Base-by-base conservation (phyloP, 257 asterid species). In the Osmanthus fragrans region DNA sequence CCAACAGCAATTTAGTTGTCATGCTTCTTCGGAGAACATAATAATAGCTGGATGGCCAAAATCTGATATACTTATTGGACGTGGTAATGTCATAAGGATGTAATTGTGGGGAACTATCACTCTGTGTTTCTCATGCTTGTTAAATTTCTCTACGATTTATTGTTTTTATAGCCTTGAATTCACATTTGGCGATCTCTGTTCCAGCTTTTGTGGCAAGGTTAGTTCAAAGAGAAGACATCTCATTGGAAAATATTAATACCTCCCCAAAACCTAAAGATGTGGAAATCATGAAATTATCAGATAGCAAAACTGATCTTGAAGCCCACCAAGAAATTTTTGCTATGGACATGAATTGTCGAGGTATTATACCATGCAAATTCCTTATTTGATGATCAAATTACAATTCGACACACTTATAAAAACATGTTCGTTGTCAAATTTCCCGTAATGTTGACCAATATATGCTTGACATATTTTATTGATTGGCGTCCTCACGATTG, bases 171-270 rank as follows among this genome's bases (percentile, higher is more conserved):
- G 27, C 32, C 51, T 79, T 25, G 23, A 72, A 70, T 45, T 42
- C 67, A 32, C 73, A 3, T 51, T 9, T n/a, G 30, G 64, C 42
- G 16, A 76, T 73, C 18, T 12, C 23, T 72, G 71, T 84, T 82
- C 75, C 96, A 92, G 99, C 97, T 76, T 92, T 90, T 42, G 92
- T 87, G 72, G 86, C 86, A 13, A 92, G 83, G 84, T 79, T 90
- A 74, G 73, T 80, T 71, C 76, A 82, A 5, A 80, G 86, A 70
- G 87, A 78, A 34, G 91, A 66, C 63, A 75, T 73, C 34, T 51
- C 85, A 68, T 70, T 72, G 73, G 94, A 78, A 70, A 91, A 83
- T 85, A 73, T 88, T 56, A 88, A 86, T 70, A 78, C 86, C 42
- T 92, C 96, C 77, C 91, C 91, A 2, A 90, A 90, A 81, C 80